These are phyloP conservation scores for Hypoxylon sp. DNA, from an alignment of 2,329 filamentous ascomycete species.

Conservation along the genomic window DNA sequence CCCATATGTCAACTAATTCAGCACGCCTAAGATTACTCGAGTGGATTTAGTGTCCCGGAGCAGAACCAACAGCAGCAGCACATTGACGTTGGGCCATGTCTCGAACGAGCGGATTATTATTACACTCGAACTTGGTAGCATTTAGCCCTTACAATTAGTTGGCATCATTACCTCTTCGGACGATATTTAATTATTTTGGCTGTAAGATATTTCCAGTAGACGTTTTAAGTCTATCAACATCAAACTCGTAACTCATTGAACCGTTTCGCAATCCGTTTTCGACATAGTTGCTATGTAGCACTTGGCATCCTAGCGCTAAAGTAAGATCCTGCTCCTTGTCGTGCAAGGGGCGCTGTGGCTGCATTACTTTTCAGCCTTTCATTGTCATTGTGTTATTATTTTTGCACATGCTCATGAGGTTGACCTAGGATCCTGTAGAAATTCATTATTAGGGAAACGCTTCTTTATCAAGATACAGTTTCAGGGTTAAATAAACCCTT, in stretches of 20 bases:
- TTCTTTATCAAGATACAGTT: not conserved
- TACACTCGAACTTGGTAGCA: too few relatives aligned
- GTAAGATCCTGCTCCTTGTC: conserved; percentile 26
- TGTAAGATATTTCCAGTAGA: not conserved
- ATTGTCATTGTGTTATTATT: not conserved
- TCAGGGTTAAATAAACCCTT: not conserved
- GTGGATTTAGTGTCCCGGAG: too few relatives aligned
- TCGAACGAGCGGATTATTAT: too few relatives aligned
- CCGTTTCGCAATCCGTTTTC: conserved; percentile 12
- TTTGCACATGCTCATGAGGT: not conserved
- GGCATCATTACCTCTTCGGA: not conserved
- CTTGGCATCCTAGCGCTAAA: conserved; percentile 34
- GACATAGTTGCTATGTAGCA: conserved; percentile 27
- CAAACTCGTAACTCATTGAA: not conserved
- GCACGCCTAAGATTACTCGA: too few relatives aligned
- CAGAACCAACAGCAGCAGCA: too few relatives aligned
- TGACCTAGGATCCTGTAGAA: not conserved
- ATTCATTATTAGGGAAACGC: not conserved
- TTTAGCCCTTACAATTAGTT: too few relatives aligned
- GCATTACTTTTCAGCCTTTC: conserved; percentile 37
- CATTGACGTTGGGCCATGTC: too few relatives aligned
- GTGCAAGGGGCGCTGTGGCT: conserved; percentile 25
- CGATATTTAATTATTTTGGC: not conserved
- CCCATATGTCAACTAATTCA: too few relatives aligned
- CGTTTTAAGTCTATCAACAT: not conserved